A percentile compares a stretch with the other conserved stretches of the same genome.
Evolutionary conservation across 2,329 filamentous ascomycete genomes (phyloP).

Genomic region (Phyllosticta ampelicida): DNA sequence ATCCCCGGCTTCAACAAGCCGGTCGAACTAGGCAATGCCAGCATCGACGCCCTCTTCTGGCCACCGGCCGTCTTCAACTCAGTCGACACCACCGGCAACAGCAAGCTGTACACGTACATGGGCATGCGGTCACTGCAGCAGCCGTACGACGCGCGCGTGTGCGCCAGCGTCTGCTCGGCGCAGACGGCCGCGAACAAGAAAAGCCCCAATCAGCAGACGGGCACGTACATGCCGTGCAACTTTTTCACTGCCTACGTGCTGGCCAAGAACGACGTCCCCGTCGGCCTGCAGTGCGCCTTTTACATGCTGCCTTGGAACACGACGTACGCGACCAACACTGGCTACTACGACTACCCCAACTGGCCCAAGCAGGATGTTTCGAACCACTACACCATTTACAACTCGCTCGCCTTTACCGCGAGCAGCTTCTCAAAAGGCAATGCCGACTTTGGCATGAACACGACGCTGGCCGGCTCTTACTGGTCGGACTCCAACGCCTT

Average conservation of each 20-base stretch:
- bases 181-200: constrained; percentile 1
- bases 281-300: constrained; percentile 3
- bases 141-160: constrained; percentile 7
- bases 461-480: background rate
- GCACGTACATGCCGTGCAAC: constrained; percentile 7
- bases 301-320: constrained; percentile 5
- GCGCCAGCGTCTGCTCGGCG: constrained; percentile 1
- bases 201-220: background rate
- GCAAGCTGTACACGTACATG: constrained; percentile 4
- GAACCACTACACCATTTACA: constrained; percentile 8
- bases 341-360: constrained; percentile 3
- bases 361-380: background rate
- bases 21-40: background rate
- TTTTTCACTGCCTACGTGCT: constrained; percentile 7
- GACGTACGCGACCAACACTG: constrained; percentile 2
- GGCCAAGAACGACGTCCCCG: constrained; percentile 6
- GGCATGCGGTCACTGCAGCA: background rate
- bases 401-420: constrained; percentile 5
- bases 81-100: constrained; percentile 2
- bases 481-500: background rate
- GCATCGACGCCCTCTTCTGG: background rate
- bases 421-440: background rate
- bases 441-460: constrained; percentile 1
- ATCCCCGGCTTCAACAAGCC: constrained; percentile 2
- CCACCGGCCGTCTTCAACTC: background rate